A percentile compares a stretch with the other conserved stretches of the same genome.
phyloP scores from a whole-genome alignment of 768 basidiomycete genomes.

The Lyophyllum shimeji region DNA sequence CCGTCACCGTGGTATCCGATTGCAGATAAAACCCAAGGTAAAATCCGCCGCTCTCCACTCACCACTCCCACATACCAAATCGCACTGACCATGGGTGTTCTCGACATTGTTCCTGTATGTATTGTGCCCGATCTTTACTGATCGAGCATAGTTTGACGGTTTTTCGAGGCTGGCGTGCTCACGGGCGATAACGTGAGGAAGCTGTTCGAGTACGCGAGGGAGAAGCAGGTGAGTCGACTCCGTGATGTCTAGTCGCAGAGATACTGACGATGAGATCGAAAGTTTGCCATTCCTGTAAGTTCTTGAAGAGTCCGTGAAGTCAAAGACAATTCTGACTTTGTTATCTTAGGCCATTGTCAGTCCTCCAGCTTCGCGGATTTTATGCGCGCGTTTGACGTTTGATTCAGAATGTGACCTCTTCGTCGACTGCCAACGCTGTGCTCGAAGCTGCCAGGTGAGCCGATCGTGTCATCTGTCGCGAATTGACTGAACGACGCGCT shows the following conservation, averaged over 20 bases:
- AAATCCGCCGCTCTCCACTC: not conserved
- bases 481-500: constrained; percentile 13
- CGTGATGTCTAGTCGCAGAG: constrained; percentile 1
- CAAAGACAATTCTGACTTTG: constrained; percentile 4
- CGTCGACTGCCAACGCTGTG: constrained; percentile 90
- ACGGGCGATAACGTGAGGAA: constrained; percentile 95
- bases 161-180: constrained; percentile 81
- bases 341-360: constrained; percentile 70
- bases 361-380: constrained; percentile 20
- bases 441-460: constrained; percentile 90
- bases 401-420: constrained; percentile 90
- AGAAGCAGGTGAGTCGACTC: constrained; percentile 65
- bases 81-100: constrained; percentile 61
- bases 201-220: constrained; percentile 92
- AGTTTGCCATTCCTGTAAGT: constrained; percentile 89
- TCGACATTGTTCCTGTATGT: constrained; percentile 83
- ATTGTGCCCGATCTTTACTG: not conserved
- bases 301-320: constrained; percentile 1
- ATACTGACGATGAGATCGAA: constrained; percentile 12
- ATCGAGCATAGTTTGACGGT: constrained; percentile 4
- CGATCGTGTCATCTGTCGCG: constrained; percentile 4
- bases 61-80: not conserved
- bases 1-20: not conserved
- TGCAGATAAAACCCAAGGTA: not conserved
- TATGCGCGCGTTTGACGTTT: constrained; percentile 8